phyloP scores from a whole-genome alignment of 495 filamentous ascomycete species.

The Podospora pseudocomata region DNA sequence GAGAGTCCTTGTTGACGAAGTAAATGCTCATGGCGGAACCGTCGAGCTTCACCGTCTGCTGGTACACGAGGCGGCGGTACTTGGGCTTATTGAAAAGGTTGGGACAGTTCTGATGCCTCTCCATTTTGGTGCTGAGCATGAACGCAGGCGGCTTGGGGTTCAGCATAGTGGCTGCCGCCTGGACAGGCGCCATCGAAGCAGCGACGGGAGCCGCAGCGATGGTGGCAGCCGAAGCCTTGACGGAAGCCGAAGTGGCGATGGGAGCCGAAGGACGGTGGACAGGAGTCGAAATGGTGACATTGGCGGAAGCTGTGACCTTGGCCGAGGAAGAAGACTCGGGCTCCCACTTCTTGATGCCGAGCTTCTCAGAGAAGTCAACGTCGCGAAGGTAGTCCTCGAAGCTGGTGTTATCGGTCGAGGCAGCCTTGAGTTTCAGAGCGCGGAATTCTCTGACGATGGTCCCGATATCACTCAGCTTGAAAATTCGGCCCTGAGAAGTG shows the following conservation, averaged over 20 bases:
- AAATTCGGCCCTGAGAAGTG: constrained; percentile 25
- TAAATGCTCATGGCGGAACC: constrained; percentile 26
- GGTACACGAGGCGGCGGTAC: constrained; percentile 18
- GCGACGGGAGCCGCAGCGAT: not conserved
- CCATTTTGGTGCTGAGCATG: constrained; percentile 24
- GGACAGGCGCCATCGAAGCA: not conserved
- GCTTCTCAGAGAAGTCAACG: not conserved
- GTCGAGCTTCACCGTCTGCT: constrained; percentile 31
- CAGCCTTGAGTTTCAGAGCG: not conserved
- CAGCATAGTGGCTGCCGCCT: not conserved
- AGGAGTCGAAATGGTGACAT: not conserved
- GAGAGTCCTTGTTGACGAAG: constrained; percentile 16
- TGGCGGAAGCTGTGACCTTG: no score
- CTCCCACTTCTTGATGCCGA: not conserved
- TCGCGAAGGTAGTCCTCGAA: not conserved
- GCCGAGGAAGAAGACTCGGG: no score
- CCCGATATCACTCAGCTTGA: constrained; percentile 12
- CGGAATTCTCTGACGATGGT: constrained; percentile 2
- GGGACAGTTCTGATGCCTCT: constrained; percentile 28
- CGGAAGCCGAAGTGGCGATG: not conserved
- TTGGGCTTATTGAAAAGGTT: constrained; percentile 31
- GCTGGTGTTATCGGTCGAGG: not conserved
- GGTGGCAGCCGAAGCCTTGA: not conserved
- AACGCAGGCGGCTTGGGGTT: constrained; percentile 16
- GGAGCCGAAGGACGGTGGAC: no score